Evolutionary conservation across 2,329 filamentous ascomycete genomes (phyloP), one percentile per base, ranked within the genome.

Genomic region (Colletotrichum endophyticum): DNA sequence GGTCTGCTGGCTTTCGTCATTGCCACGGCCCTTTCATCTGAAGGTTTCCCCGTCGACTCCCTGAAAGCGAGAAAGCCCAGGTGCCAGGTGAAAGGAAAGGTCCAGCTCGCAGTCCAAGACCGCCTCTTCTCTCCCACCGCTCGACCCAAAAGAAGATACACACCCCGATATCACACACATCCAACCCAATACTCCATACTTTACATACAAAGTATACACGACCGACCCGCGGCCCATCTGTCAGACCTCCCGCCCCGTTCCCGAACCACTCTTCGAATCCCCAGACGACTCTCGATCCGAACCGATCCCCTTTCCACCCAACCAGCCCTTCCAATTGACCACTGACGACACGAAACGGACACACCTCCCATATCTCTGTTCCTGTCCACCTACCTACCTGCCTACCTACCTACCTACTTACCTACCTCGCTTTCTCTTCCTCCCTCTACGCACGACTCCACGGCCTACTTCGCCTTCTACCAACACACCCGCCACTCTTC

Each of bases 1-100:
- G 8, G 53, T 30, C 44, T 66, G 74, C 70, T 66, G 64, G 27
- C 74, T 74, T 76, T 76, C 74, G 74, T 76, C 74, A 76, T 76
- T 74, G 70, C 70, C 74, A 76, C 74, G 34, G 70, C 70, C 74
- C 59, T 76, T 76, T 76, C 74, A 66, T 76, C 74, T 70, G 74
- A 76, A 70, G 74, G 73, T 25, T 73, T 70, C 44, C 70, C 69
- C 30, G 61, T 71, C 61, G 61, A 66, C 73, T 75, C 27, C 62
- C 70, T 69, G 68, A 62, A 62, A 61, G 44, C 44, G 44, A 49
- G 44, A 49, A 13, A 49, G 44, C 44, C 44, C n/a, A 49, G 44
- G 44, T n/a, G 44, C 44, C n/a, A 49, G 44, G 44, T 49, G 44
- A 49, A 49, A 49, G 44, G 44, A 44, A 75, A 67, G 36, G 36